Evolutionary conservation across 495 filamentous ascomycete genomes (phyloP), one percentile per base, ranked within the genome.

Genomic region (Penicillium ucsense): DNA sequence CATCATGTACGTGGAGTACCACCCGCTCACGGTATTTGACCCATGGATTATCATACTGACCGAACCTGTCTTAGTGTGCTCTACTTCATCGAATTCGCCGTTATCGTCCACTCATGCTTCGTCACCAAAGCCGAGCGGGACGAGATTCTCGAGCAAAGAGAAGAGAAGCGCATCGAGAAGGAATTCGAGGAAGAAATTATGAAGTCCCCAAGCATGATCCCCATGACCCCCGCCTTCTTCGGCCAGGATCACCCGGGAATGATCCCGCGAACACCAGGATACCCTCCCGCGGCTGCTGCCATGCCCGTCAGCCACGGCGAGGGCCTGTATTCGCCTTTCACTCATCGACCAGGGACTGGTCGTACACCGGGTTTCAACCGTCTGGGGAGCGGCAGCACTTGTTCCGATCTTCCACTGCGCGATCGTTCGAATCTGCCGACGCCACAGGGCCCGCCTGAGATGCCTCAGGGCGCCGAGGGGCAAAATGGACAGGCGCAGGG

Each of bases 51-150:
- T 20, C 11, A 33, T 31, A 31, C 49, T 58, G 54, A 71, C 45
- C 41, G 3, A n/a, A 7, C n/a, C 41, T 8, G 7, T n/a, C 6
- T 39, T 10, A 76, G 83, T 31, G 43, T 70, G 8, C 52, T 84
- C 29, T 86, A 83, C 60, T 49, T 77, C 35, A 52, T 71, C 38
- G 77, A 86, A 47, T 42, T 81, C 12, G 62, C 71, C 41, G 54
- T 87, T 20, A 74, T 71, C 40, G 54, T 84, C 33, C 80, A 77
- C 62, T 78, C 81, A 10, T 75, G 85, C 67, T 70, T 82, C 59
- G 77, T 81, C 30, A 80, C 80, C 9, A 51, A 64, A 31, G 65
- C 65, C 38, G 69, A 74, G 46, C 59, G 56, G 8, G 60, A 57
- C 3, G 52, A 63, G 39, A 52, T 56, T 11, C 48, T 62, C 32